Evolutionary conservation across 2,329 filamentous ascomycete genomes (phyloP).

Genomic region (Fusarium abutilonis): DNA sequence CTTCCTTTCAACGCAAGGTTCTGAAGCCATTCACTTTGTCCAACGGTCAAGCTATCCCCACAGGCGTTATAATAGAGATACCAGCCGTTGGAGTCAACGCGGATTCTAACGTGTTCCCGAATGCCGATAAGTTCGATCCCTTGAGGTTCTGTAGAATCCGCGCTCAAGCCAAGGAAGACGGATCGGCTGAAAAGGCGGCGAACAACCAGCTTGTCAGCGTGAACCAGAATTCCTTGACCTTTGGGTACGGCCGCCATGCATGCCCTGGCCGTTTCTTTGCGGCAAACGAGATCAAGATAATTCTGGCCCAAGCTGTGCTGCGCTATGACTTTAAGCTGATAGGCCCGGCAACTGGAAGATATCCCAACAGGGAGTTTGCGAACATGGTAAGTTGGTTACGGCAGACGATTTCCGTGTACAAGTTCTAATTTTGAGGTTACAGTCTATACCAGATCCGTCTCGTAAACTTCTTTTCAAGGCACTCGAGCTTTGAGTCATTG

Average conservation of each 20-base stretch:
- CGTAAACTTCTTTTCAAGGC: neutral
- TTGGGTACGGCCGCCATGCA: slow-evolving; percentile 4
- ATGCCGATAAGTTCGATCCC: neutral
- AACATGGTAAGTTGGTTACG: neutral
- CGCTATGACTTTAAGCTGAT: neutral
- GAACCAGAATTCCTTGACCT: neutral
- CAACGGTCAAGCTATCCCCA: neutral
- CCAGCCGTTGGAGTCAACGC: neutral
- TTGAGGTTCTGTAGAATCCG: neutral
- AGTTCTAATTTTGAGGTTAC: neutral
- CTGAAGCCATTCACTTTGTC: neutral
- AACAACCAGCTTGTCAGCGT: slow-evolving; percentile 1
- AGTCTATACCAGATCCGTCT: neutral
- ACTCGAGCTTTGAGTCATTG: neutral
- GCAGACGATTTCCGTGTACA: no score
- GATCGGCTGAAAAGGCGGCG: neutral
- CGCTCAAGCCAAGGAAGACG: neutral
- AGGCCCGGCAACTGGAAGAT: neutral
- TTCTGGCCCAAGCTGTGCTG: neutral
- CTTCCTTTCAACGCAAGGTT: neutral
- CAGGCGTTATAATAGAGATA: neutral
- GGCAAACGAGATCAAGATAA: slow-evolving; percentile 5
- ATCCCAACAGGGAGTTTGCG: slow-evolving; percentile 2
- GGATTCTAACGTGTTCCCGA: neutral
- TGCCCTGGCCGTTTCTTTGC: slow-evolving; percentile 6